These are phyloP conservation scores for Phyllosticta citrichinensis DNA, from an alignment of 2,329 filamentous ascomycete species.

Conservation along the genomic window DNA sequence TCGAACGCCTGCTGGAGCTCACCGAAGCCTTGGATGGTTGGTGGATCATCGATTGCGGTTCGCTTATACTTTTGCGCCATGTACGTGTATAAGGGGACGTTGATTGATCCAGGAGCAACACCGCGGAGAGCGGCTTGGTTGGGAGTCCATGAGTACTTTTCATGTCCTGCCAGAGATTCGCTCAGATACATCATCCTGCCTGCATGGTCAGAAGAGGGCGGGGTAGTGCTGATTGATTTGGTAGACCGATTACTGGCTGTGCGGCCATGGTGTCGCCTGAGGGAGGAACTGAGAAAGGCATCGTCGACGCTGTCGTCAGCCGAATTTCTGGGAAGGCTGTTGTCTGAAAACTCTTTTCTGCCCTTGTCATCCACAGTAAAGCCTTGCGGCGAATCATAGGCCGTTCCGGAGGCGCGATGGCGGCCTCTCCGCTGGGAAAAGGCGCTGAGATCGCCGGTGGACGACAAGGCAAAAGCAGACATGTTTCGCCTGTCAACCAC, in stretches of 20 bases:
- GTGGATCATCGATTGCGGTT: conserved; percentile 28
- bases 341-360: conserved; percentile 5
- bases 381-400: conserved; percentile 25
- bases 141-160: conserved; percentile 28
- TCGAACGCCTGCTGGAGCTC: conserved; percentile 35
- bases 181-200: conserved; percentile 42
- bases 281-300: conserved; percentile 39
- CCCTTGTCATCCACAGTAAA: conserved; percentile 35
- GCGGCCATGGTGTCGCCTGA: conserved; percentile 38
- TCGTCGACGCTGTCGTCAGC: conserved; percentile 50
- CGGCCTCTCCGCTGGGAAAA: conserved; percentile 43
- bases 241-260: conserved; percentile 37
- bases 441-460: conserved; percentile 46
- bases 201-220: conserved; percentile 38
- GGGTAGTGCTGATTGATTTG: conserved; percentile 45
- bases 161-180: conserved; percentile 36
- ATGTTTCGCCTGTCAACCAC: conserved; percentile 48
- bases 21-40: conserved; percentile 26
- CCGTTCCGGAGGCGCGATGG: conserved; percentile 30
- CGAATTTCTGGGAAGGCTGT: conserved; percentile 39
- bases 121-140: conserved; percentile 42
- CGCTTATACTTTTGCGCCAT: conserved; percentile 36
- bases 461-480: conserved; percentile 48
- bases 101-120: conserved; percentile 33
- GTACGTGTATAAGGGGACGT: conserved; percentile 30